Base-by-base conservation (phyloP, 1,284 basidiomycete genomes). In the Ustilago crameri region DNA sequence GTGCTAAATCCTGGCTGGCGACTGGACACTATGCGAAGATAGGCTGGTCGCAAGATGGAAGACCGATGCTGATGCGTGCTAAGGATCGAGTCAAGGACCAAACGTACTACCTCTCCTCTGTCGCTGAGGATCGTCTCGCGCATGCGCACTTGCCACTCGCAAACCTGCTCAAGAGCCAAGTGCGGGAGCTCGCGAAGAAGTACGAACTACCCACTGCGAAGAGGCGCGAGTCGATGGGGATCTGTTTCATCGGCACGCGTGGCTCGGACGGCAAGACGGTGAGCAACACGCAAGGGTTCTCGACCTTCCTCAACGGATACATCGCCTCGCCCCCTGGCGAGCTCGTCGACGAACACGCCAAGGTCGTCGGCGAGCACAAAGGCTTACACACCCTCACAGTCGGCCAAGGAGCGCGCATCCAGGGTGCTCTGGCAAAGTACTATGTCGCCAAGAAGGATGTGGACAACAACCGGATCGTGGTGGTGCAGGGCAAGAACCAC, bases 311-410 rank as follows among this genome's bases (percentile, higher is more conserved):
- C 43, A 51, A 90, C 2, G 87, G 91, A 51, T 98, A 97, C 78
- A 87, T 95, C 10, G 82, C 86, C 0, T 87, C 90, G 0, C 87
- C 87, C 0, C 87, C 89, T 0, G 91, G 91, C 0, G 85, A 87
- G 2, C 90, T 98, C 9, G 84, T 93, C 40, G 86, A 90, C 51
- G 52, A 32, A 27, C 79, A 88, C 0, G 90, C 90, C 5, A 84
- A 86, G 30, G 79, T 85, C 1, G 52, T 93, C 0, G 90, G 88
- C 0, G 71, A 83, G 26, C 95, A 98, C 80, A 67, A 86, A 1
- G 95, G 95, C 0, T 83, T 95, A 0, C 95, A 93, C 90, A 88
- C 87, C n/a, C 92, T 90, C 71, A 97, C 95, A 0, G 90, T 98
- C 34, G 95, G 95, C 0, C 90, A 93, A 82, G 85, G 87, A 5